These are phyloP conservation scores for Echites panduratus DNA, from an alignment of 257 asterid genomes.

Conservation along the genomic window DNA sequence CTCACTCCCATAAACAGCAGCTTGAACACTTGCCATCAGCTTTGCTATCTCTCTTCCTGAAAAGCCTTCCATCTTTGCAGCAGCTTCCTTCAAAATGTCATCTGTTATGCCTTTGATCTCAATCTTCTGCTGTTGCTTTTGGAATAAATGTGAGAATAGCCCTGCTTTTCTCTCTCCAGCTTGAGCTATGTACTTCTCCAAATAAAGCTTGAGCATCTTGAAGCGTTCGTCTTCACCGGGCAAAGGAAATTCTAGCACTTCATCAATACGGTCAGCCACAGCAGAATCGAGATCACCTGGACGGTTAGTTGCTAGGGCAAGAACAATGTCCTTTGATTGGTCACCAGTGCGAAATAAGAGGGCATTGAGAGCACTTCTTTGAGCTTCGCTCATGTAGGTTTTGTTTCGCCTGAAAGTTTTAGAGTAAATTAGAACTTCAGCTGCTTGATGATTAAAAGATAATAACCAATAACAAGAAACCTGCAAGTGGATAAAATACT, in stretches of 20 bases:
- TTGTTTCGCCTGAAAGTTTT: constrained; percentile 65
- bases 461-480: neutral
- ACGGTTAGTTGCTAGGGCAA: constrained; percentile 91
- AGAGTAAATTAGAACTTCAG: neutral
- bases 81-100: constrained; percentile 80
- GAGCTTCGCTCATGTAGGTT: constrained; percentile 98
- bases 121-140: constrained; percentile 56
- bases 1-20: constrained; percentile 87
- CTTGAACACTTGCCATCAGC: constrained; percentile 92
- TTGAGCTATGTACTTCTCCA: constrained; percentile 73
- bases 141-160: constrained; percentile 44
- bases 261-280: constrained; percentile 89
- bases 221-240: constrained; percentile 89
- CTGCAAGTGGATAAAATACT: neutral
- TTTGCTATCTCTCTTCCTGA: constrained; percentile 95
- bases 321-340: constrained; percentile 92
- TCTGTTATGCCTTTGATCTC: constrained; percentile 68
- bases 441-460: neutral
- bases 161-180: constrained; percentile 71
- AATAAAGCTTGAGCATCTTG: constrained; percentile 69
- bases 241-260: constrained; percentile 85
- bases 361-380: constrained; percentile 95
- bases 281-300: constrained; percentile 98
- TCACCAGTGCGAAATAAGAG: constrained; percentile 90
- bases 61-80: constrained; percentile 65